These are phyloP conservation scores for Fagopyrum esculentum DNA, from an alignment of 148 eudicot species.

Conservation along the genomic window DNA sequence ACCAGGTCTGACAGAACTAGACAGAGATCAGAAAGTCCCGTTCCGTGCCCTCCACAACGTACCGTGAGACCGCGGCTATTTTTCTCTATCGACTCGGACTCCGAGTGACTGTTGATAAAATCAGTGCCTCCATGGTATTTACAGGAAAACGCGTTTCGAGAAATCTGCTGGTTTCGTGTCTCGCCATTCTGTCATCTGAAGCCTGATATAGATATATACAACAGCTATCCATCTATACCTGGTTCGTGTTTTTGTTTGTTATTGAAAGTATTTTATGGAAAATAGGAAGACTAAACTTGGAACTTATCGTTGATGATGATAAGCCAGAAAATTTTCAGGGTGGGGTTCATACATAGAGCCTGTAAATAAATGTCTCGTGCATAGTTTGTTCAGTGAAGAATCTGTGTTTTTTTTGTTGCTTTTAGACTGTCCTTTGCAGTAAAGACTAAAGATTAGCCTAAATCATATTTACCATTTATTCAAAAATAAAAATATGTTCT, in stretches of 20 bases:
- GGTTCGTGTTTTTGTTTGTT: not conserved
- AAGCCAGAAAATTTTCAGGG: not conserved
- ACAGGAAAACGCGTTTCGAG: not conserved
- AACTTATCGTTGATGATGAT: not conserved
- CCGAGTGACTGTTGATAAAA: constrained; percentile 9
- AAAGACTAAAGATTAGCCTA: not conserved
- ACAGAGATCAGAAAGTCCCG: constrained; percentile 69
- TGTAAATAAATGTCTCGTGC: not conserved
- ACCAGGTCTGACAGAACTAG: constrained; percentile 47
- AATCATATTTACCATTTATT: not conserved
- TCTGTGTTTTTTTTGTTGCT: not conserved
- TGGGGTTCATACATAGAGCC: not conserved
- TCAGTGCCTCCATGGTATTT: not conserved
- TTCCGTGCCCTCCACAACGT: constrained; percentile 66
- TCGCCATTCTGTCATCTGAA: not conserved
- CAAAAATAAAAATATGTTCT: no score
- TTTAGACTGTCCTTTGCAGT: not conserved
- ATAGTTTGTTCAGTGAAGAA: not conserved
- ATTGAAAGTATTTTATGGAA: not conserved
- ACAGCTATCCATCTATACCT: not conserved
- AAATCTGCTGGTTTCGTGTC: not conserved
- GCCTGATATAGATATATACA: constrained; percentile 3
- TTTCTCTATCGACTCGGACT: constrained; percentile 65
- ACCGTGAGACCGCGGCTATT: constrained; percentile 58
- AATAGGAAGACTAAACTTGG: not conserved